These are phyloP conservation scores for Neofusicoccum sp. DNA, from an alignment of 2,329 filamentous ascomycete genomes.

Conservation along the genomic window DNA sequence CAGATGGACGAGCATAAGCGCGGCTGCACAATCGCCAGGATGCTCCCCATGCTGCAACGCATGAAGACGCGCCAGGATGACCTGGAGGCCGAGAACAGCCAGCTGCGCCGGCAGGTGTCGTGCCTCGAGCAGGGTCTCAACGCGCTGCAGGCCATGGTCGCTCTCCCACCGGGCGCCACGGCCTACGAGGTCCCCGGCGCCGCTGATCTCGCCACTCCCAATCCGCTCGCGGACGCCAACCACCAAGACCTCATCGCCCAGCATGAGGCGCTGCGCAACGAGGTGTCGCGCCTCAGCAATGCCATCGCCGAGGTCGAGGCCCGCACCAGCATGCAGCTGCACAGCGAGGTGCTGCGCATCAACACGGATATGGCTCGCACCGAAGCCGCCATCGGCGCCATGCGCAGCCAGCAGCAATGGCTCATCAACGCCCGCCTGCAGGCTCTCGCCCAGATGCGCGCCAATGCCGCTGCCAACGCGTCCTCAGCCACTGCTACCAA, in stretches of 20 bases:
- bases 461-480: slow-evolving; percentile 1
- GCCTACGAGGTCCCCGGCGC: slow-evolving; percentile 23
- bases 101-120: slow-evolving; percentile 47
- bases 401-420: slow-evolving; percentile 20
- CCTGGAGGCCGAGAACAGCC: slow-evolving; percentile 46
- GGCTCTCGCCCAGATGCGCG: slow-evolving; percentile 18
- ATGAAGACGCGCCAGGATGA: slow-evolving; percentile 42
- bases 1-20: slow-evolving; percentile 44
- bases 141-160: slow-evolving; percentile 27
- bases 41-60: slow-evolving; percentile 45
- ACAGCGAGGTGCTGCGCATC: slow-evolving; percentile 64
- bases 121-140: slow-evolving; percentile 51
- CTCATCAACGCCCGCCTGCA: slow-evolving; percentile 20
- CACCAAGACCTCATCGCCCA: slow-evolving; percentile 60
- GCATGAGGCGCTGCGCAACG: slow-evolving; percentile 63
- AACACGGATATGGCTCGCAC: slow-evolving; percentile 65
- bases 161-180: slow-evolving; percentile 1
- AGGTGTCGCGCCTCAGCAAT: slow-evolving; percentile 57
- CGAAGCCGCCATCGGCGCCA: slow-evolving; percentile 44
- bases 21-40: slow-evolving; percentile 49
- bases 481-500: background rate
- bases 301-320: slow-evolving; percentile 63
- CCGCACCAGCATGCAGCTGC: slow-evolving; percentile 62
- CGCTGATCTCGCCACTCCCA: slow-evolving; percentile 37
- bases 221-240: slow-evolving; percentile 31